These are phyloP conservation scores for Chlorencoelia australis DNA, from an alignment of 2,329 filamentous ascomycete genomes.

Conservation along the genomic window DNA sequence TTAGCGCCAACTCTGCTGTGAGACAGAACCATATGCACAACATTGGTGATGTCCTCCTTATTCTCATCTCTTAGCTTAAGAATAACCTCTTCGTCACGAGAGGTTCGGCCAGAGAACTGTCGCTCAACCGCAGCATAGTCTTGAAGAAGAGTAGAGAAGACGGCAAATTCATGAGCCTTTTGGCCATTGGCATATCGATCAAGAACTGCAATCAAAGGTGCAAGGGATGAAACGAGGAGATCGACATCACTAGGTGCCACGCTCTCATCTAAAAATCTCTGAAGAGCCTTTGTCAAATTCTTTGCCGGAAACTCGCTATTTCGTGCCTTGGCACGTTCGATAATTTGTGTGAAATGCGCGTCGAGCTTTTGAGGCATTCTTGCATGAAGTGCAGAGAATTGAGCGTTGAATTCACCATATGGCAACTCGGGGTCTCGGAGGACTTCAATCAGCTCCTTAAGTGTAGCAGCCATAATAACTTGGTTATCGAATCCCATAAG, in stretches of 20 bases:
- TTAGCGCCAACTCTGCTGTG: conserved; percentile 89
- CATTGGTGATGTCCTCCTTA: conserved; percentile 79
- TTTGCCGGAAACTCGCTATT: conserved; percentile 87
- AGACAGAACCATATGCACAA: conserved; percentile 83
- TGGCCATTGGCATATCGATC: conserved; percentile 75
- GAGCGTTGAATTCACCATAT: conserved; percentile 92
- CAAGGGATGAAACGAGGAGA: conserved; percentile 60
- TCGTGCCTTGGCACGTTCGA: conserved; percentile 71
- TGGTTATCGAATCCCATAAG: conserved; percentile 94
- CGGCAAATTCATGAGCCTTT: conserved; percentile 79
- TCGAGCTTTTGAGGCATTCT: conserved; percentile 96
- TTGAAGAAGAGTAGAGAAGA: conserved; percentile 71
- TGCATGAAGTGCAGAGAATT: conserved; percentile 92
- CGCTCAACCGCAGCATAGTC: conserved; percentile 76
- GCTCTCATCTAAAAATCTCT: conserved; percentile 83
- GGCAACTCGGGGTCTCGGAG: conserved; percentile 83
- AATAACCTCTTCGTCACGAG: conserved; percentile 87
- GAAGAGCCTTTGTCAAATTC: conserved; percentile 70
- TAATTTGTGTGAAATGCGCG: conserved; percentile 67
- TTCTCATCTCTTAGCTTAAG: conserved; percentile 91
- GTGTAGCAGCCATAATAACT: conserved; percentile 79
- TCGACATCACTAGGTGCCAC: conserved; percentile 63
- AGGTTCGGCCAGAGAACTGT: conserved; percentile 75
- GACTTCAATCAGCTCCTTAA: conserved; percentile 84
- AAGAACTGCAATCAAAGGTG: conserved; percentile 69